Base-by-base conservation (phyloP, 768 basidiomycete genomes). In the Hirschioporus abietinus region DNA sequence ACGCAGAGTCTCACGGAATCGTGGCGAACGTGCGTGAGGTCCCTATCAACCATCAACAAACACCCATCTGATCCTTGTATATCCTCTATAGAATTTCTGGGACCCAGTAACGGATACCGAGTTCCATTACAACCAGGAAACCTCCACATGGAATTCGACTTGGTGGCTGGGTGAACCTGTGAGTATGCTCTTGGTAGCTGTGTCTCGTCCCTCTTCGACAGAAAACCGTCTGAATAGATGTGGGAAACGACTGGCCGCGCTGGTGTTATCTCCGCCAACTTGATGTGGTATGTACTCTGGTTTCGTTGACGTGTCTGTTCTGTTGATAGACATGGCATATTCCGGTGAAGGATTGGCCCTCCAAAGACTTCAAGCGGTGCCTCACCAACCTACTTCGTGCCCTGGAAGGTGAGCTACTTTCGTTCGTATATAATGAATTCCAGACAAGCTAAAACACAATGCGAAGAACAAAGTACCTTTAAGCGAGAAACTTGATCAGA, bases 81-180 rank as follows among this genome's bases (percentile, higher is more conserved):
- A 18, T 24, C 7, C 30, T 52, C 59, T 59, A 20, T 71, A 94
- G 92, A 91, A 92, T 71, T 97, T 96, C 75, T 95, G 88, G 85
- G 95, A 96, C 75, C 93, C 93, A 0, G 73, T 72, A 17, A 81
- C 81, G 0, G 67, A 82, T 58, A 77, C 79, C 8, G 86, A 88
- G 70, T 96, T 96, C 73, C 82, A 86, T 66, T 95, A 95, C 73
- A 89, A 88, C 66, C 78, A 81, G 10, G 76, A 81, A 10, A 80
- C 86, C 8, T 84, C 85, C 3, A 84, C 82, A 26, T 90, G 88
- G 86, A 82, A 86, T 66, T 72, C 90, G 0, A 72, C 79, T 0
- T 97, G 95, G 93, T 96, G 95, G 94, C 75, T 83, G 17, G 95
- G 95, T 60, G 93, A 96, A 74, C 94, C 95, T 23, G 94, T 95